phyloP scores from a whole-genome alignment of 2,329 filamentous ascomycete genomes.

The Sclerotinia sclerotiorum region DNA sequence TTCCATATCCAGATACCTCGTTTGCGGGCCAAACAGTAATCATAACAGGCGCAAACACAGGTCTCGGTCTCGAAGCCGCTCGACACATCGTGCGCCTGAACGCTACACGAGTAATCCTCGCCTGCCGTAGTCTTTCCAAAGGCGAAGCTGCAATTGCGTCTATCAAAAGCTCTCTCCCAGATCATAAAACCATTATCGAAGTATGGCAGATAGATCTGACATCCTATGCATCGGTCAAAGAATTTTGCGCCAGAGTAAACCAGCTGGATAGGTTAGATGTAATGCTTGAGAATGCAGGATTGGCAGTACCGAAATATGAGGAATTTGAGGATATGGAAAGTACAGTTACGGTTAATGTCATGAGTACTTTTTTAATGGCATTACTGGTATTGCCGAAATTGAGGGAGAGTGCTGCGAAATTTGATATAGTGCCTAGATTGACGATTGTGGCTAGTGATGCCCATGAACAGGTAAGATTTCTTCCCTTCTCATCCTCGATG shows the following conservation, averaged over 20 bases:
- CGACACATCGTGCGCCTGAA: constrained; percentile 41
- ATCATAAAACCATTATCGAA: constrained; percentile 35
- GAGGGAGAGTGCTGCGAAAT: constrained; percentile 30
- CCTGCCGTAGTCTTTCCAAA: constrained; percentile 28
- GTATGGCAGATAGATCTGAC: constrained; percentile 54
- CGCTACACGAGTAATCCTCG: constrained; percentile 38
- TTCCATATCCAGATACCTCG: constrained; percentile 31
- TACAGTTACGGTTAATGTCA: constrained; percentile 39
- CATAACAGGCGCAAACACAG: constrained; percentile 51
- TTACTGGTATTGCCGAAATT: constrained; percentile 38
- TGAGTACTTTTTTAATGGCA: constrained; percentile 40
- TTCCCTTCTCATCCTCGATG: background rate
- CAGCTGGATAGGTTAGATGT: constrained; percentile 48
- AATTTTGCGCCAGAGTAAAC: constrained; percentile 44
- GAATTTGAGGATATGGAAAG: constrained; percentile 35
- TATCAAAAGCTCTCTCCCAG: constrained; percentile 12
- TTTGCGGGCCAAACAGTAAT: constrained; percentile 43
- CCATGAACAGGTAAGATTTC: constrained; percentile 33
- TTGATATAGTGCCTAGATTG: constrained; percentile 30
- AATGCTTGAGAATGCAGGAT: constrained; percentile 44
- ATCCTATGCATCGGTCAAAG: constrained; percentile 48
- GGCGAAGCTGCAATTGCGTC: constrained; percentile 27
- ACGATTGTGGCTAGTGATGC: constrained; percentile 36
- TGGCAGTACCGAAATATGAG: constrained; percentile 29
- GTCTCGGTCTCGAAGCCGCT: constrained; percentile 50